phyloP scores from a whole-genome alignment of 78 protist genomes.

The Pigoraptor vietnamica region DNA sequence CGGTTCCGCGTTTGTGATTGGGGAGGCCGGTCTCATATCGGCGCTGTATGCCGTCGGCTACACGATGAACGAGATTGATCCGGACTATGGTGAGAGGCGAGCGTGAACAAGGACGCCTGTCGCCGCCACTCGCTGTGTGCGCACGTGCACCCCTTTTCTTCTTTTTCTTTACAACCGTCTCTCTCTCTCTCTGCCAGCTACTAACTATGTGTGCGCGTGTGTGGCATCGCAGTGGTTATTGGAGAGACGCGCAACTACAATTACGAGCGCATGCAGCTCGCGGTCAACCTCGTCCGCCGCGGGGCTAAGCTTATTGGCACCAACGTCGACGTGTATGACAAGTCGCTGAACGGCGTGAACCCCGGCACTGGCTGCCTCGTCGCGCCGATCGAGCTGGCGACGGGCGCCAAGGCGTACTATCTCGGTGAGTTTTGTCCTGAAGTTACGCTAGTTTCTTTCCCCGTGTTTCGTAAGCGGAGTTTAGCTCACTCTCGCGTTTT shows the following conservation, averaged over 20 bases:
- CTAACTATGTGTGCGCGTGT: background rate
- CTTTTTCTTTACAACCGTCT: no score
- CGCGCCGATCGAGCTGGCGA: conserved; percentile 17
- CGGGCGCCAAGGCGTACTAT: conserved; percentile 5
- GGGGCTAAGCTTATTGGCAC: conserved; percentile 23
- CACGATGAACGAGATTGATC: conserved; percentile 15
- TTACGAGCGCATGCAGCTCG: background rate
- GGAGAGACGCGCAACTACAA: conserved; percentile 1
- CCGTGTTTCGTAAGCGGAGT: no score
- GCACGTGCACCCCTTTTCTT: background rate
- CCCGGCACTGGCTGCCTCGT: conserved; percentile 1
- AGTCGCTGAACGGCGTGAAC: background rate
- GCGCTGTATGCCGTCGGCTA: background rate
- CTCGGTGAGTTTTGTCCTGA: background rate
- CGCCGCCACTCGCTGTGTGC: background rate
- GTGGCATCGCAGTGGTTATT: background rate
- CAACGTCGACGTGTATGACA: background rate
- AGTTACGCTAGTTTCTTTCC: no score
- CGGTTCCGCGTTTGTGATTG: background rate
- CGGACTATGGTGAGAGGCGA: background rate
- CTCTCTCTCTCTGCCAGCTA: no score
- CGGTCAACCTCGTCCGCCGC: background rate
- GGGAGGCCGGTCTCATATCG: background rate
- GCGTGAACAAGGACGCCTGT: background rate
- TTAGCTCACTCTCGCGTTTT: no score